Conservation (phyloP, 2,329 filamentous ascomycete genomes). For the Lachnellula subtilissima region DNA sequence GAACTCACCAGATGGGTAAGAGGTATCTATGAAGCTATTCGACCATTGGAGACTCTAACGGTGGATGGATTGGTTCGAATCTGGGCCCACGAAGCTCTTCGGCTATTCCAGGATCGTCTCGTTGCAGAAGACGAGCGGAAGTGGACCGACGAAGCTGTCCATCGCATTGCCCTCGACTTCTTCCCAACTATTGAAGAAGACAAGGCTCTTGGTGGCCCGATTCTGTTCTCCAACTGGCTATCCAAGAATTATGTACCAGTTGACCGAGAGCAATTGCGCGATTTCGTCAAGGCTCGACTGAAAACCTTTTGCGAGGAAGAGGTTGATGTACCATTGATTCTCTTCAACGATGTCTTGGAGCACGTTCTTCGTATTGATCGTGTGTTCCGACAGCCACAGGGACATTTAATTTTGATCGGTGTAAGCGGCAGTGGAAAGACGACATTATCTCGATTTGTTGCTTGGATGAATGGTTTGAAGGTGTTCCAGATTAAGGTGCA, state of each 20-base stretch:
- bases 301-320: constrained; percentile 99
- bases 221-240: constrained; percentile 98
- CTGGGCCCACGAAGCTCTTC: constrained; percentile 95
- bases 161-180: constrained; percentile 78
- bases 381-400: constrained; percentile 96
- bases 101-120: constrained; percentile 94
- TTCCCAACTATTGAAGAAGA: constrained; percentile 95
- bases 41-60: constrained; percentile 80
- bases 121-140: constrained; percentile 89
- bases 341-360: constrained; percentile 99
- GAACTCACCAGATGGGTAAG: constrained; percentile 97
- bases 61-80: constrained; percentile 92
- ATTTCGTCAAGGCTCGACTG: constrained; percentile 94
- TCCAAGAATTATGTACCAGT: constrained; percentile 98
- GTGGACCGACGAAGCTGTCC: constrained; percentile 89
- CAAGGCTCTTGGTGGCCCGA: constrained; percentile 84
- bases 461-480: constrained; percentile 99
- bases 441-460: constrained; percentile 93
- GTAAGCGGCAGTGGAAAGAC: constrained; percentile 99
- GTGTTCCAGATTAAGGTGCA: constrained; percentile 99
- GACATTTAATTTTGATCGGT: constrained; percentile 96
- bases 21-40: constrained; percentile 94
- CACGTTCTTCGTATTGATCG: constrained; percentile 97
- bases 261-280: constrained; percentile 87
- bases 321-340: constrained; percentile 92